Conservation (phyloP, 768 basidiomycete genomes). For the Suillus paluster region DNA sequence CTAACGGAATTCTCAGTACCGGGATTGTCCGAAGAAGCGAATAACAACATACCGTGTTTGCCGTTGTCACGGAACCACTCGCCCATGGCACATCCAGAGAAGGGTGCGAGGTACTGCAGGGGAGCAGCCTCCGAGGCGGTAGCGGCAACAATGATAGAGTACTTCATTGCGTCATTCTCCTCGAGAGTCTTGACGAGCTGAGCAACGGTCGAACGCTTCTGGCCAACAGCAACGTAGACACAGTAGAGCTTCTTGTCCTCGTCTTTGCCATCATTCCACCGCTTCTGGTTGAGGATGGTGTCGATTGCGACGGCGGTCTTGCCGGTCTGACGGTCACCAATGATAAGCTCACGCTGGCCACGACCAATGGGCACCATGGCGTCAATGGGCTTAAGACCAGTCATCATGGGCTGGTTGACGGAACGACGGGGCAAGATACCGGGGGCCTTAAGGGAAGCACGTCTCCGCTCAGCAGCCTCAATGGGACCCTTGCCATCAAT, state of each 20-base stretch:
- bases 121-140: constrained; percentile 99
- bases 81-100: constrained; percentile 99
- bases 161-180: constrained; percentile 99
- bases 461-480: constrained; percentile 89
- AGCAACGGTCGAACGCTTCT: constrained; percentile 99
- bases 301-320: constrained; percentile 99
- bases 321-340: constrained; percentile 99
- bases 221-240: constrained; percentile 99
- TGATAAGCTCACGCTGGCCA: constrained; percentile 99
- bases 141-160: constrained; percentile 98
- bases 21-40: not conserved
- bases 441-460: constrained; percentile 98
- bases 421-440: constrained; percentile 99
- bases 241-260: constrained; percentile 99
- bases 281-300: constrained; percentile 99
- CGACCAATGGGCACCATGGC: constrained; percentile 99
- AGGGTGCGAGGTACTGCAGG: constrained; percentile 98
- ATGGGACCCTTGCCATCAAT: constrained; percentile 99
- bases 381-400: constrained; percentile 99
- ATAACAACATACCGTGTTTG: constrained; percentile 81
- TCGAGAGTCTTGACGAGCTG: constrained; percentile 99
- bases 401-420: constrained; percentile 99
- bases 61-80: constrained; percentile 99
- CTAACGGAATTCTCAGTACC: constrained; percentile 38
- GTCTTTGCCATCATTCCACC: constrained; percentile 98